Conservation (phyloP, 208 protist species). For the Angomonas ambiguus region DNA sequence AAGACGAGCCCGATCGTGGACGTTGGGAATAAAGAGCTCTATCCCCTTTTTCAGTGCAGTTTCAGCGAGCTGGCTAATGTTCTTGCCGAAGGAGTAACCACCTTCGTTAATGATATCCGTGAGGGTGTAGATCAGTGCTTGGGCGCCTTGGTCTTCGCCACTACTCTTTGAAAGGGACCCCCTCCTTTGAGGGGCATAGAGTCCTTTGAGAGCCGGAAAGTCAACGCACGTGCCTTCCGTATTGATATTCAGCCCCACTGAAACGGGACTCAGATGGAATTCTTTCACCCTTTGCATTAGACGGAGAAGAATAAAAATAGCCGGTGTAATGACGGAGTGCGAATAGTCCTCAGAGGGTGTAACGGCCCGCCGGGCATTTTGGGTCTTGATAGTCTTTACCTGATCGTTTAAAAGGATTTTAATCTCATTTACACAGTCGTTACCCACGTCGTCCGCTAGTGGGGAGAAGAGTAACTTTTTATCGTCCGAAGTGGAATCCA, state of each 20-base stretch:
- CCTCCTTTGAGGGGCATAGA: neutral
- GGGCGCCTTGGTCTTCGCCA: conserved; percentile 10
- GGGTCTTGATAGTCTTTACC: conserved; percentile 59
- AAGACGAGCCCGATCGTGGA: conserved; percentile 44
- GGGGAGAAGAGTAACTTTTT: conserved; percentile 59
- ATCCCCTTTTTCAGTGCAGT: conserved; percentile 62
- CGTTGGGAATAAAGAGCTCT: conserved; percentile 70
- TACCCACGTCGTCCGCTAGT: conserved; percentile 75
- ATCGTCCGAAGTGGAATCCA: conserved; percentile 28
- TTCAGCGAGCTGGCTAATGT: conserved; percentile 41
- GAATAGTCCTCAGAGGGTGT: conserved; percentile 51
- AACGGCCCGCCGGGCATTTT: conserved; percentile 59
- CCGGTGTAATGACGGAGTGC: conserved; percentile 36
- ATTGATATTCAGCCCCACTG: conserved; percentile 21
- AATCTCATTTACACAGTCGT: conserved; percentile 60
- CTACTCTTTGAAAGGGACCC: neutral
- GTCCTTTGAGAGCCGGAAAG: conserved; percentile 1
- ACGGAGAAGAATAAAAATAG: conserved; percentile 65
- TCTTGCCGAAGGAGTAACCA: conserved; percentile 37
- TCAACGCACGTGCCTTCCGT: neutral
- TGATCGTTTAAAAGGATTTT: conserved; percentile 55
- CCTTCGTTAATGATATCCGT: conserved; percentile 74
- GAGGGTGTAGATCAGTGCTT: conserved; percentile 56
- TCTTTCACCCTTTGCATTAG: conserved; percentile 58
- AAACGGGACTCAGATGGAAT: conserved; percentile 67